Evolutionary conservation across 1,284 basidiomycete species (phyloP).

Genomic region (Ceratobasidium sp.): DNA sequence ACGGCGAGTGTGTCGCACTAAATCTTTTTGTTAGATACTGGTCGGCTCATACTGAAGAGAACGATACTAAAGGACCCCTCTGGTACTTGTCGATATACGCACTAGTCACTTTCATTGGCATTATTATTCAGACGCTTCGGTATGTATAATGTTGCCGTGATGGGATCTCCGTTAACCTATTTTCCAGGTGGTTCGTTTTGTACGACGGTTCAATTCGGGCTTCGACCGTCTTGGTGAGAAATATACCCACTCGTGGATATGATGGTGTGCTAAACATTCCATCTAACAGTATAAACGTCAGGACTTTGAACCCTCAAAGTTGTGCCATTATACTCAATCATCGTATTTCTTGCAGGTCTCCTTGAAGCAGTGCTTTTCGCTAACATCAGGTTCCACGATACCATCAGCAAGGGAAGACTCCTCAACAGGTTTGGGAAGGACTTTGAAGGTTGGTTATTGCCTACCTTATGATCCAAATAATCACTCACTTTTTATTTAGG

Average conservation of each 20-base stretch:
- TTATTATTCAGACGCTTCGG: constrained; percentile 68
- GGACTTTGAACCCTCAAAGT: neutral
- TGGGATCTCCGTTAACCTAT: neutral
- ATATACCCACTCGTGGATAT: constrained; percentile 29
- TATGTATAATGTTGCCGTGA: constrained; percentile 70
- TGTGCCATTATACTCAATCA: neutral
- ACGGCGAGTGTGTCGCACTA: neutral
- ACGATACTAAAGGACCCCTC: constrained; percentile 57
- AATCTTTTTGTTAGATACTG: constrained; percentile 50
- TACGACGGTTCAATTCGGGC: constrained; percentile 74
- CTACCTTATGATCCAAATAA: neutral
- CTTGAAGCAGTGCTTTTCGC: constrained; percentile 88
- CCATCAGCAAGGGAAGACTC: constrained; percentile 82
- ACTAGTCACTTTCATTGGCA: constrained; percentile 51
- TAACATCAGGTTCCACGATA: constrained; percentile 92
- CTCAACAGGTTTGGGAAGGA: constrained; percentile 94
- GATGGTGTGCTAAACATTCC: constrained; percentile 1
- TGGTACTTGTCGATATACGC: constrained; percentile 86
- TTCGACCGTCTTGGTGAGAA: constrained; percentile 59
- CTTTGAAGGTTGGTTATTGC: constrained; percentile 71
- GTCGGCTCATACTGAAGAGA: constrained; percentile 59
- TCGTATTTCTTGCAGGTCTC: constrained; percentile 56
- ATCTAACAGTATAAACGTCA: constrained; percentile 35
- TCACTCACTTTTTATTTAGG: constrained; percentile 53
- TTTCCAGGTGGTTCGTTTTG: constrained; percentile 44